Percentiles rank a stretch among this genome's conserved stretches.
Evolutionary conservation across 192 early-diverging fungal genomes (phyloP).

Genomic region (Coemansia javaensis): DNA sequence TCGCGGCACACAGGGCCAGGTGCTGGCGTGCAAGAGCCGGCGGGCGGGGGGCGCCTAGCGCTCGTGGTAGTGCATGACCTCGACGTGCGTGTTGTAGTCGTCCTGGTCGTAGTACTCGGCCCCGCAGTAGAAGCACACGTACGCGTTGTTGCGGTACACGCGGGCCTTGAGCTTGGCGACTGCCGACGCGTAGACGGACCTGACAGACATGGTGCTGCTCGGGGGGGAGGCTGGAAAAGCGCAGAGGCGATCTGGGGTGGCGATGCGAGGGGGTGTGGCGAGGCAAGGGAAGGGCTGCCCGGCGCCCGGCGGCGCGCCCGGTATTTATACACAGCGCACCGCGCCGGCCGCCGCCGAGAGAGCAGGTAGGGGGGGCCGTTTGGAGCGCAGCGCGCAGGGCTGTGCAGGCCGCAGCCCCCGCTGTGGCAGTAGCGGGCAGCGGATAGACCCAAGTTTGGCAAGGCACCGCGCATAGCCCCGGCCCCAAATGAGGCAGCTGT

Average conservation of each 20-base stretch:
- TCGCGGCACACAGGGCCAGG: too few relatives aligned
- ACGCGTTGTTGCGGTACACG: constrained; percentile 31
- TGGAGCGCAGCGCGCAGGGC: too few relatives aligned
- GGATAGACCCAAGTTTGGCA: constrained; percentile 9
- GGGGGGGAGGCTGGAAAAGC: neutral
- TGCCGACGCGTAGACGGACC: constrained; percentile 12
- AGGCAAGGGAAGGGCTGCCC: too few relatives aligned
- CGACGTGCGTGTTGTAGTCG: constrained; percentile 41
- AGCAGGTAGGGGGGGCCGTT: too few relatives aligned
- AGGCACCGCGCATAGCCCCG: neutral
- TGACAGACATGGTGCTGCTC: constrained; percentile 8
- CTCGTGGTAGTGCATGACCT: constrained; percentile 45
- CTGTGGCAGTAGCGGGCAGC: neutral
- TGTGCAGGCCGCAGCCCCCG: neutral
- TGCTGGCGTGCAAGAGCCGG: too few relatives aligned
- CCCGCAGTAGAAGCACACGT: constrained; percentile 49
- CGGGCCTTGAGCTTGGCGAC: constrained; percentile 23
- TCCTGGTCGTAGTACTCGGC: constrained; percentile 44
- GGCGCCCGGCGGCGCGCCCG: too few relatives aligned
- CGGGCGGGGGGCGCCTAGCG: constrained; percentile 18
- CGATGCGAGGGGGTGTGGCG: too few relatives aligned
- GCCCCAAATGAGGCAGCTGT: constrained; percentile 8
- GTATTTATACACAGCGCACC: too few relatives aligned
- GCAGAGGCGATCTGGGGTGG: too few relatives aligned
- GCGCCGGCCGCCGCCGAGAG: too few relatives aligned